Evolutionary conservation across 257 asterid genomes (phyloP), one percentile per base, ranked within the genome.

Genomic region (Fraxinus quadrangulata): DNA sequence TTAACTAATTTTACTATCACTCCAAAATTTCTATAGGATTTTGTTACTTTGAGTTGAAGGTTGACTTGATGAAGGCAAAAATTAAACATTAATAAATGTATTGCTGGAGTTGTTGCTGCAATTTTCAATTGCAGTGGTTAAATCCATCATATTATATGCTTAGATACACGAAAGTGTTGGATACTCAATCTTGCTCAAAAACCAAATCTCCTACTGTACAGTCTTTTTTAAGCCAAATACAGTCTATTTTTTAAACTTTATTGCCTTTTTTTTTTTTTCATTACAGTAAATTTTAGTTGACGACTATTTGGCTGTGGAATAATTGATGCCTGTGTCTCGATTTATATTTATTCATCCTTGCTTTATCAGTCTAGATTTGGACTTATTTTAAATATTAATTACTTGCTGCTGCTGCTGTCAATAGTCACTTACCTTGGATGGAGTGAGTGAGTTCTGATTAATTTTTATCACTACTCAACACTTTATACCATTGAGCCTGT

Each of bases 1-100:
- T 56, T 67, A 63, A 24, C 69, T 72, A 54, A 76, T 71, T 77
- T 51, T 68, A 33, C 24, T 65, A 34, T 54, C 3, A 54, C 24
- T 19, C 10, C 10, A 54, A 54, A 54, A 54, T 19, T 19, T 54
- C n/a, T 54, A 19, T 54, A 21, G 21, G 21, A 54, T n/a, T 4
- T 54, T 54, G 26, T 19, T 19, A 54, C 54, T 45, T 14, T 45
- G 11, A 14, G 54, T 45, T 13, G 54, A 13, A 45, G 19, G 19
- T 45, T 45, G 54, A 45, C 54, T 45, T 4, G 54, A 13, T 45
- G 54, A n/a, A 45, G 54, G 54, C 19, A 13, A 45, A 45, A 45
- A 13, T 45, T 13, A 13, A 45, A 45, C 54, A 45, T 54, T 54
- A 19, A 24, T 17, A 6, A 54, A 19, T 2, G 63, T 54, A 17